Evolutionary conservation across 805 yeast species (phyloP).

Genomic region (Ogataea polymorpha): DNA sequence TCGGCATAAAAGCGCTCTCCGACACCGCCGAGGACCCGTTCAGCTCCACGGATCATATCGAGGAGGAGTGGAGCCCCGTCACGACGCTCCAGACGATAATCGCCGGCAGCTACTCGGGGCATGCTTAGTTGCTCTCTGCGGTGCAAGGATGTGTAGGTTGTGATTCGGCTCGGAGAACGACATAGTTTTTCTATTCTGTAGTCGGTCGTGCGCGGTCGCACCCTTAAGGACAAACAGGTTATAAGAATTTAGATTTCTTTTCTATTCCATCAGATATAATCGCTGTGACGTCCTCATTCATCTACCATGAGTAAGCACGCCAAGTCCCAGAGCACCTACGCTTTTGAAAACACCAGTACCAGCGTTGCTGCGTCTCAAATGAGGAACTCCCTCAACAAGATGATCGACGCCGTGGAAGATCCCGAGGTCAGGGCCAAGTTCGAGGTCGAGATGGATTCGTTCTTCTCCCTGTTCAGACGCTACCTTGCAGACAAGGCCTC

Average conservation of each 20-base stretch:
- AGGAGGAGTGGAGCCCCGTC: constrained; percentile 33
- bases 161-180: not conserved
- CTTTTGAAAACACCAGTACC: constrained; percentile 92
- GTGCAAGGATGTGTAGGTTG: constrained; percentile 7
- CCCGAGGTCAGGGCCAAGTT: constrained; percentile 51
- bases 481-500: constrained; percentile 86
- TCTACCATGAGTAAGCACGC: constrained; percentile 48
- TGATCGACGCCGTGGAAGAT: constrained; percentile 77
- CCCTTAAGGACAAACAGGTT: constrained; percentile 5
- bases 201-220: constrained; percentile 10
- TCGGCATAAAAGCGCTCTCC: constrained; percentile 31
- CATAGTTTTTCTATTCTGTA: constrained; percentile 6
- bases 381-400: constrained; percentile 90
- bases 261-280: constrained; percentile 1
- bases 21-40: constrained; percentile 35
- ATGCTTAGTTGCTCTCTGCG: constrained; percentile 17
- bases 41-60: constrained; percentile 24
- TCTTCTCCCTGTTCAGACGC: constrained; percentile 90
- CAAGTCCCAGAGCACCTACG: constrained; percentile 75
- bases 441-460: constrained; percentile 91
- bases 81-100: constrained; percentile 46
- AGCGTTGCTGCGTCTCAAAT: constrained; percentile 95
- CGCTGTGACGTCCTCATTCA: not conserved
- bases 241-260: constrained; percentile 1
- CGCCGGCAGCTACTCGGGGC: constrained; percentile 49